Evolutionary conservation across 257 asterid genomes (phyloP), one percentile per base, ranked within the genome.

Genomic region (Cinchona pubescens): DNA sequence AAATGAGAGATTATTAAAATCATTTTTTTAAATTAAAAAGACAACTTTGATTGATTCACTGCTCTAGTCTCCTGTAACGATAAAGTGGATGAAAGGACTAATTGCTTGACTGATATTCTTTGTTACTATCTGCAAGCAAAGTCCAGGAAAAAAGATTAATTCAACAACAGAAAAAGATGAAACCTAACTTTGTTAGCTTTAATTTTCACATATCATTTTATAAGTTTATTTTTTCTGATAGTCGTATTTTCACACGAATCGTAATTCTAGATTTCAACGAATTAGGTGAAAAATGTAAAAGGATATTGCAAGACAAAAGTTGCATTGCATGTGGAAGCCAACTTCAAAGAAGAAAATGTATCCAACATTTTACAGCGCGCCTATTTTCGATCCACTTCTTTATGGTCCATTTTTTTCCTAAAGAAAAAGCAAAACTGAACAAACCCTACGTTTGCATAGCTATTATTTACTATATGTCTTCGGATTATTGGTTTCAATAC

Each of bases 61-160:
- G 63, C 61, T 65, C 42, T 49, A 49, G 34, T 75, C 72, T 75
- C 81, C 75, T 76, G 80, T 79, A 80, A 58, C 14, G 27, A 64
- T 70, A 70, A 80, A 80, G 77, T 71, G 30, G 72, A 58, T 13
- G 12, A 59, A 49, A 64, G 51, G 75, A n/a, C 16, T 34, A 62
- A 40, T 65, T 32, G 67, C 37, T 32, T 64, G 14, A 59, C 40
- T 62, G 72, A 67, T 84, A 80, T 89, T 86, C 91, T 78, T 87
- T 83, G 88, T 51, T 74, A 79, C 81, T 30, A 62, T 79, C 78
- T 25, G 67, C 89, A 90, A 88, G 88, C 83, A 90, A 90, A 85
- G 86, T 80, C 84, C 76, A 82, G 42, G 19, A 5, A 23, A 32
- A 71, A 77, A 78, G 76, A 82, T n/a, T n/a, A n/a, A n/a, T 69